phyloP scores from a whole-genome alignment of 768 basidiomycete species.

The Cytidiella melzeri region DNA sequence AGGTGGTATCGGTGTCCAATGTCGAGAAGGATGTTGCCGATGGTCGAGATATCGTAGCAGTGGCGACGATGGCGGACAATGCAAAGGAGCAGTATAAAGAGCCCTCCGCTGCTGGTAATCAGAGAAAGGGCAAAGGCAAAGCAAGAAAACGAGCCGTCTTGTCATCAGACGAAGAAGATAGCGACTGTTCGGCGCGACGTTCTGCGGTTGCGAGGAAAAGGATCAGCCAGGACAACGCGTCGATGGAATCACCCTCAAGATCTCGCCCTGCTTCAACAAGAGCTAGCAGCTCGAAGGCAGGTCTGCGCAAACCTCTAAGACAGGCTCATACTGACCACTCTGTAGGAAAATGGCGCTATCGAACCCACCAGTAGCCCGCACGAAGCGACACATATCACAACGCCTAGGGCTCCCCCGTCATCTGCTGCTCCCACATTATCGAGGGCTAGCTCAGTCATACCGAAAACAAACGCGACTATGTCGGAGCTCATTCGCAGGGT shows the following conservation, averaged over 20 bases:
- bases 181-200: too few relatives aligned
- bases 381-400: background rate
- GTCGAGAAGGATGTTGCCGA: too few relatives aligned
- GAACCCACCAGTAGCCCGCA: background rate
- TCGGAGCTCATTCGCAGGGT: slow-evolving; percentile 70
- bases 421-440: slow-evolving; percentile 7
- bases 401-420: slow-evolving; percentile 2
- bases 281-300: background rate
- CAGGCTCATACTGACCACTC: background rate
- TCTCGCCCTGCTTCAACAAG: background rate
- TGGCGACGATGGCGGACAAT: too few relatives aligned
- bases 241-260: too few relatives aligned
- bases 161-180: slow-evolving; percentile 20
- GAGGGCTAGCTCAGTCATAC: slow-evolving; percentile 36
- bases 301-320: background rate
- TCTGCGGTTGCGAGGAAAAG: too few relatives aligned
- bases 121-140: slow-evolving; percentile 7
- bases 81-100: too few relatives aligned
- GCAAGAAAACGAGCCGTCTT: slow-evolving; percentile 16
- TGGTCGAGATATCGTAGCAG: too few relatives aligned
- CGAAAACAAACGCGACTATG: slow-evolving; percentile 59
- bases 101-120: too few relatives aligned
- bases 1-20: too few relatives aligned
- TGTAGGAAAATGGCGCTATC: background rate
- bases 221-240: too few relatives aligned